Conservation (phyloP, 1,139 yeast species). For the Maudiozyma humilis region DNA sequence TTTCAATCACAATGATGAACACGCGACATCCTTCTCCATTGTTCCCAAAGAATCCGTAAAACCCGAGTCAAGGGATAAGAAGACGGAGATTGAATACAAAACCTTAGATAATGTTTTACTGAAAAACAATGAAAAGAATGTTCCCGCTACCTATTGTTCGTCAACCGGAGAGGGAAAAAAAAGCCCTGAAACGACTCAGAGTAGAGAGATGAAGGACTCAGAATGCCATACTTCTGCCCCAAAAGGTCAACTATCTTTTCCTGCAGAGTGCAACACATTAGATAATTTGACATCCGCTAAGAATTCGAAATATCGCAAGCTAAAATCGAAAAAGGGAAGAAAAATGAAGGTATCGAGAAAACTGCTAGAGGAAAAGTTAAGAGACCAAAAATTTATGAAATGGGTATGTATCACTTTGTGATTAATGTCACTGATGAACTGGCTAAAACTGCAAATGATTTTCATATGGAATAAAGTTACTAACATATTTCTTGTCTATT, state of each 20-base stretch:
- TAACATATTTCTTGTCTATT: neutral
- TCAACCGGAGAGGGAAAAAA: neutral
- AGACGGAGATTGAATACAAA: neutral
- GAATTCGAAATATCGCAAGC: neutral
- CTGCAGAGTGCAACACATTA: too few relatives aligned
- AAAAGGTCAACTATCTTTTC: too few relatives aligned
- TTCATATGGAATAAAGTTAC: neutral
- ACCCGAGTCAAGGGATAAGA: too few relatives aligned
- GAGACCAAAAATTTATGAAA: constrained; percentile 22
- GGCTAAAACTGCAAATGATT: too few relatives aligned
- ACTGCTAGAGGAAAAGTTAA: constrained; percentile 19
- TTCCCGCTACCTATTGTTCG: neutral
- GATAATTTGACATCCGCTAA: too few relatives aligned
- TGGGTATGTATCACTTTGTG: constrained; percentile 21
- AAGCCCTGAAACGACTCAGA: neutral
- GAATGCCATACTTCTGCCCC: too few relatives aligned
- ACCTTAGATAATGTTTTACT: neutral
- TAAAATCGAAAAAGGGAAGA: too few relatives aligned
- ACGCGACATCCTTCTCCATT: neutral
- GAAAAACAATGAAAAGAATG: neutral
- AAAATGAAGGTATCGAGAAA: constrained; percentile 15
- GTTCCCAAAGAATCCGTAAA: too few relatives aligned
- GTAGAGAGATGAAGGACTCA: neutral
- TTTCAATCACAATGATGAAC: neutral
- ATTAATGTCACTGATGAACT: too few relatives aligned